phyloP scores from a whole-genome alignment of 768 basidiomycete species.

The Mrakia frigida region DNA sequence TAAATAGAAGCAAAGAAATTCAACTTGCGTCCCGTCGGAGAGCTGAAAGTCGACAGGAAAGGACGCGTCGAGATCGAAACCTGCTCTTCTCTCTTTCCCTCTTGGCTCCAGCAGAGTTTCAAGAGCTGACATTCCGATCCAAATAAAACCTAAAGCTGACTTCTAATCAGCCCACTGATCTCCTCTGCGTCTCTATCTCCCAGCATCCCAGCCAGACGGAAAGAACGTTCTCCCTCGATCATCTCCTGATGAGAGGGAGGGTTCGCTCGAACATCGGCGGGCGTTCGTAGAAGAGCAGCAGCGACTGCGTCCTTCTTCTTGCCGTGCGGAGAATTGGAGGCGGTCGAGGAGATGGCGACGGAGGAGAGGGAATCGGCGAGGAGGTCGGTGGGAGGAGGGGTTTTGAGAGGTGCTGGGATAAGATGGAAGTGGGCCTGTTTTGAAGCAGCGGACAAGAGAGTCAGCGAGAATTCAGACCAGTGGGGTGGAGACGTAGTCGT shows the following conservation, averaged over 20 bases:
- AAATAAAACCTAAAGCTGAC: background rate
- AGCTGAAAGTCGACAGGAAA: background rate
- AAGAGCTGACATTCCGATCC: no score
- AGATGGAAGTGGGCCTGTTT: slow-evolving; percentile 13
- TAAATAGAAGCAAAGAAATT: background rate
- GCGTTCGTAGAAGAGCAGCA: background rate
- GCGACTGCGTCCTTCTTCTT: background rate
- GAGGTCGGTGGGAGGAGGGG: background rate
- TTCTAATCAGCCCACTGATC: background rate
- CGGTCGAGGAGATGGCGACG: background rate
- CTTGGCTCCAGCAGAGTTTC: no score
- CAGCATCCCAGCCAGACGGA: background rate
- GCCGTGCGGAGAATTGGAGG: background rate
- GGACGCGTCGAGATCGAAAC: no score
- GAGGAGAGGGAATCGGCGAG: background rate
- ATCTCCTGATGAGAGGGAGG: background rate
- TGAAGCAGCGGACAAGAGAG: no score
- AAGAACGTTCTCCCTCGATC: background rate
- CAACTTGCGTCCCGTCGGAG: background rate
- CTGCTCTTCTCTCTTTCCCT: no score
- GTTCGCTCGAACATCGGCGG: background rate
- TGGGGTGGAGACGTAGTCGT: background rate
- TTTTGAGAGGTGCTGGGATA: background rate
- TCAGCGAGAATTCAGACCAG: background rate
- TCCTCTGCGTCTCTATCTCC: slow-evolving; percentile 4